Conservation (phyloP, 2,329 filamentous ascomycete species). For the Emydomyces testavorans region DNA sequence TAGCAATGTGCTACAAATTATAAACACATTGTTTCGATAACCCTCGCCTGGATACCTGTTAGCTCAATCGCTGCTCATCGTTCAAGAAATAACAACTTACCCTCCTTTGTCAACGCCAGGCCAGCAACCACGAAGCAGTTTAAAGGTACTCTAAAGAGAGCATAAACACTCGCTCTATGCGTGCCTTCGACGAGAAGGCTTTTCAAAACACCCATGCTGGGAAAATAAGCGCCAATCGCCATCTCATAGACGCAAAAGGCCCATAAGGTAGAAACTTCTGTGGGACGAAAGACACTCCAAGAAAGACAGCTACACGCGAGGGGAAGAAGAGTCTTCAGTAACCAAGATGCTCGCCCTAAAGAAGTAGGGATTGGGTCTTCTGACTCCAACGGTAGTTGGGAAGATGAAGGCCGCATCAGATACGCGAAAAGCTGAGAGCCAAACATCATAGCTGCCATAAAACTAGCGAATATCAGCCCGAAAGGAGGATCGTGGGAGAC, state of each 20-base stretch:
- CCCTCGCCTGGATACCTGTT: slow-evolving; percentile 12
- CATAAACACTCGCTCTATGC: slow-evolving; percentile 45
- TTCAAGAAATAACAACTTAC: slow-evolving; percentile 15
- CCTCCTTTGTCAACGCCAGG: slow-evolving; percentile 38
- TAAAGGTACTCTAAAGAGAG: slow-evolving; percentile 47
- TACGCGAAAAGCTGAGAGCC: slow-evolving; percentile 45
- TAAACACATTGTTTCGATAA: slow-evolving; percentile 25
- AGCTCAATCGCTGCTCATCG: background rate
- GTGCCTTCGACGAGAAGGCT: slow-evolving; percentile 45
- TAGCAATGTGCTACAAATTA: slow-evolving; percentile 21
- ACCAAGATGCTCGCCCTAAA: slow-evolving; percentile 22
- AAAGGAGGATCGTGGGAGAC: slow-evolving; percentile 31
- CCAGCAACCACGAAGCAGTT: slow-evolving; percentile 47
- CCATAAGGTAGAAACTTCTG: slow-evolving; percentile 41
- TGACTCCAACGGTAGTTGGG: background rate
- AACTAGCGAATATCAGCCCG: slow-evolving; percentile 31
- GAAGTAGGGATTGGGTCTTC: slow-evolving; percentile 19
- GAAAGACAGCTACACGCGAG: slow-evolving; percentile 33
- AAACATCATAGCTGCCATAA: slow-evolving; percentile 50
- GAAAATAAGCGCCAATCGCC: slow-evolving; percentile 49
- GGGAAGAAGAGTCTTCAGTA: slow-evolving; percentile 32
- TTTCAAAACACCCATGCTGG: slow-evolving; percentile 46
- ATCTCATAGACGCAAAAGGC: slow-evolving; percentile 47
- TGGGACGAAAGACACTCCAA: slow-evolving; percentile 32
- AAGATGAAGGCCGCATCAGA: slow-evolving; percentile 19